Conservation (phyloP, 306 rosid species). For the Sindora glabra region DNA sequence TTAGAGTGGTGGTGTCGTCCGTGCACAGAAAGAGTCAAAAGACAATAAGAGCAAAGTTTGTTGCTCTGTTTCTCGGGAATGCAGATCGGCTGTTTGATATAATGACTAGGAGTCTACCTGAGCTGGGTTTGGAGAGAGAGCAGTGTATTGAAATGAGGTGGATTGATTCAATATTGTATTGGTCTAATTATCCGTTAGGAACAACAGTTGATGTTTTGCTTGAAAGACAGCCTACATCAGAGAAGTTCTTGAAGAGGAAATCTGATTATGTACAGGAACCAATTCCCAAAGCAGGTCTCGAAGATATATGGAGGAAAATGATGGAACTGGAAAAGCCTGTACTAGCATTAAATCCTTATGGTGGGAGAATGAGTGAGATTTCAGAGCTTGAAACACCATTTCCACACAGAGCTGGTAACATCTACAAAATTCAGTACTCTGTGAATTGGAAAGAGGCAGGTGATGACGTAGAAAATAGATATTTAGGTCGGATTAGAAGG, state of each 20-base stretch:
- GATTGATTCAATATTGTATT: conserved; percentile 47
- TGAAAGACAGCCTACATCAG: conserved; percentile 31
- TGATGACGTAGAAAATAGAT: conserved; percentile 14
- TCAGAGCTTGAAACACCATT: conserved; percentile 50
- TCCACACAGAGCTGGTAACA: conserved; percentile 70
- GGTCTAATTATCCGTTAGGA: conserved; percentile 51
- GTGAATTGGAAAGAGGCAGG: conserved; percentile 57
- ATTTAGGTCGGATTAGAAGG: conserved; percentile 34
- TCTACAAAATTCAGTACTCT: conserved; percentile 57
- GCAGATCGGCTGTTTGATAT: conserved; percentile 25
- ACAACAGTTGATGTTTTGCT: conserved; percentile 42
- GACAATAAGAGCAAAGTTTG: conserved; percentile 46
- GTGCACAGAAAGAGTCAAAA: conserved; percentile 23
- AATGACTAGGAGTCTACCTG: conserved; percentile 39
- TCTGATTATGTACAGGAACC: conserved; percentile 62
- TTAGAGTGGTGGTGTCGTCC: conserved; percentile 57
- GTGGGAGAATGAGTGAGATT: conserved; percentile 65
- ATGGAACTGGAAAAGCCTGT: conserved; percentile 42
- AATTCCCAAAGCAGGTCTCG: conserved; percentile 34
- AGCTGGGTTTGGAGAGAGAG: conserved; percentile 37
- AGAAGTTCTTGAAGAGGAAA: conserved; percentile 58
- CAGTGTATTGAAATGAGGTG: conserved; percentile 54
- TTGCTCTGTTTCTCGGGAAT: conserved; percentile 57
- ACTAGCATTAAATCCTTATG: conserved; percentile 51
- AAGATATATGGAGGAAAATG: conserved; percentile 60